A percentile compares a stretch with the other conserved stretches of the same genome.
phyloP scores from a whole-genome alignment of 495 filamentous ascomycete species.

The Daldinia caldariorum region DNA sequence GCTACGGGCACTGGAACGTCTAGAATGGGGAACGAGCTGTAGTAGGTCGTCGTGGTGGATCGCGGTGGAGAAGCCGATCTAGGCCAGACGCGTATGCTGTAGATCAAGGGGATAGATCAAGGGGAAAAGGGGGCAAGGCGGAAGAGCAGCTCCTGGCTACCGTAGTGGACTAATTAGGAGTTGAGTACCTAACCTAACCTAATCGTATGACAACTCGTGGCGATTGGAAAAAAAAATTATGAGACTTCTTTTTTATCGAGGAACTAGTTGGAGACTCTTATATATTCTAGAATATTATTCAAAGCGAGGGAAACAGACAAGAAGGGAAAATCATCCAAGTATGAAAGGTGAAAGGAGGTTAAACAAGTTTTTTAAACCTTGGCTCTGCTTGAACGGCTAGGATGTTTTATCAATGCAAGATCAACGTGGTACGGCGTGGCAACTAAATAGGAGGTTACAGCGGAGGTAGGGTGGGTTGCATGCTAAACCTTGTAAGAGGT shows the following conservation, averaged over 20 bases:
- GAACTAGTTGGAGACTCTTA: constrained; percentile 17
- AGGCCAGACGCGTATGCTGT: constrained; percentile 35
- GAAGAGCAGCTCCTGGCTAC: constrained; percentile 21
- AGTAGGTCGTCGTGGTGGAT: constrained; percentile 30
- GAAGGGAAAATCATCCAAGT: constrained; percentile 15
- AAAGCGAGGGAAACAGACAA: constrained; percentile 16
- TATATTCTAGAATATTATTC: constrained; percentile 9
- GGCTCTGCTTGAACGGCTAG: constrained; percentile 21
- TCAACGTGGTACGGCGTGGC: constrained; percentile 20
- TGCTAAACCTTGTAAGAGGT: no score
- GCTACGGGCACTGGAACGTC: constrained; percentile 15
- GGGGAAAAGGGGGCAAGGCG: constrained; percentile 29
- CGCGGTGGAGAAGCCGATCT: constrained; percentile 40
- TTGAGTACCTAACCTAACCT: no score
- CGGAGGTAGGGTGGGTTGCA: no score
- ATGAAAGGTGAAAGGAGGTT: constrained; percentile 19
- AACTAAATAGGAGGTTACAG: constrained; percentile 22
- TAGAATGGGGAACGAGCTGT: constrained; percentile 26
- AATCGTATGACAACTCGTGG: no score
- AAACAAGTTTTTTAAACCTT: constrained; percentile 37
- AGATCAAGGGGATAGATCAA: constrained; percentile 41
- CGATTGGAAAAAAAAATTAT: neutral
- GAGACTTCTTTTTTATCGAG: neutral
- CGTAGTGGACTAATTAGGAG: constrained; percentile 1
- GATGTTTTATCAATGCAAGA: constrained; percentile 44